phyloP scores from a whole-genome alignment of 306 rosid genomes.

The Quercus glauca region DNA sequence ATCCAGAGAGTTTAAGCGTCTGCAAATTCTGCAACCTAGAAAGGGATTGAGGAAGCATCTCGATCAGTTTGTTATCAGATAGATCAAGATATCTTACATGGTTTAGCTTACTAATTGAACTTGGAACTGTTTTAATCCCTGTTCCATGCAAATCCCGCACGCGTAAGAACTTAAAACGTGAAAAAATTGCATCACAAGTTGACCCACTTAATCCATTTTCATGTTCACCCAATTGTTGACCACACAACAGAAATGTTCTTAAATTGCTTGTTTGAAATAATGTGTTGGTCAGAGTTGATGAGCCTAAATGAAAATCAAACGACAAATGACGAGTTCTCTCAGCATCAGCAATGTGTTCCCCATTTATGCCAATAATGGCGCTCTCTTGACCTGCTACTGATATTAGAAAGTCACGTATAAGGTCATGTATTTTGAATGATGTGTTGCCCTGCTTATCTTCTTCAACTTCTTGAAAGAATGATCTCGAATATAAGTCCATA shows the following conservation, averaged over 20 bases:
- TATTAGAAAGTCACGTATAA: constrained; percentile 38
- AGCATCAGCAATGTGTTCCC: too few species aligned
- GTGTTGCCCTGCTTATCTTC: neutral
- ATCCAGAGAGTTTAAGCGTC: constrained; percentile 9
- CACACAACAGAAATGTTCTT: neutral
- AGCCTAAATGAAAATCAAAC: rapidly evolving
- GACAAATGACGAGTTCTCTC: too few species aligned
- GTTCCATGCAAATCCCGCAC: neutral
- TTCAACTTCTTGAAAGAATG: constrained; percentile 25
- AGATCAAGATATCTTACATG: constrained; percentile 18
- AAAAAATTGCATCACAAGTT: neutral
- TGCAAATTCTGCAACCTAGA: constrained; percentile 18
- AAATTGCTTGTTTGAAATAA: neutral
- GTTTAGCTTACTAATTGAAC: constrained; percentile 7
- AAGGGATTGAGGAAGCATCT: too few species aligned
- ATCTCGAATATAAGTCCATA: constrained; percentile 22
- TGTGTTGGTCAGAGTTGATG: rapidly evolving
- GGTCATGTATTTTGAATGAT: constrained; percentile 21
- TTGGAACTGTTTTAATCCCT: neutral
- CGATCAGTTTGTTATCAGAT: too few species aligned
- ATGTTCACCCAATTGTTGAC: neutral
- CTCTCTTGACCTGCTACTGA: neutral
- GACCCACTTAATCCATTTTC: neutral
- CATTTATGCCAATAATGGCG: neutral
- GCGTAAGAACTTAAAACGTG: constrained; percentile 5